These are phyloP conservation scores for Diaporthe sp. DNA, from an alignment of 2,329 filamentous ascomycete genomes.

Conservation along the genomic window DNA sequence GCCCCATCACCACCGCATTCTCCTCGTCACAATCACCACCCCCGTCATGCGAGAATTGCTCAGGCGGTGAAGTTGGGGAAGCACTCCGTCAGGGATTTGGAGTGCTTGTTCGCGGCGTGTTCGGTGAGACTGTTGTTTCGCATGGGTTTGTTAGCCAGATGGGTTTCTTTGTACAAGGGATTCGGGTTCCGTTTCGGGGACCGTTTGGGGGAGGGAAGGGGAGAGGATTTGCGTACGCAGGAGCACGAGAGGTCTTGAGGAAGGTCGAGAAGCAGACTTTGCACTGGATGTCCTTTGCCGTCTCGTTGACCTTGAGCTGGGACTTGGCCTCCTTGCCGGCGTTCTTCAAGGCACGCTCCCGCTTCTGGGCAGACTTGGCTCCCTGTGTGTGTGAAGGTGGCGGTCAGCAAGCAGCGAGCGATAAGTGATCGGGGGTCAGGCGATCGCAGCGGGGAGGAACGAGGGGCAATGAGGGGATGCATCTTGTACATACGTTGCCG, in stretches of 20 bases:
- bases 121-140: conserved; percentile 65
- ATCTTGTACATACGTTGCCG: conserved; percentile 34
- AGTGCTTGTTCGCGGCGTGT: conserved; percentile 82
- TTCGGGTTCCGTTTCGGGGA: neutral
- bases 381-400: conserved; percentile 39
- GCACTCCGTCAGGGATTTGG: conserved; percentile 76
- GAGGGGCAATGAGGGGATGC: neutral
- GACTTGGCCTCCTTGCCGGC: conserved; percentile 68
- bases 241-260: conserved; percentile 79
- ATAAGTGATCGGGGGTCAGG: neutral
- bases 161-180: neutral
- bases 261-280: conserved; percentile 81
- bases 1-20: neutral
- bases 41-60: conserved; percentile 5
- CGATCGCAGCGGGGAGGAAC: too few relatives aligned
- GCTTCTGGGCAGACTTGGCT: conserved; percentile 67
- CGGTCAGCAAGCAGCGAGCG: conserved; percentile 21
- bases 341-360: conserved; percentile 76
- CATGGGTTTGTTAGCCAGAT: neutral
- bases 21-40: neutral
- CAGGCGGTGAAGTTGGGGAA: conserved; percentile 65
- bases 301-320: conserved; percentile 76
- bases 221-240: conserved; percentile 60
- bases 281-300: conserved; percentile 82
- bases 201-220: too few relatives aligned